Percentiles rank a stretch among this genome's conserved stretches.
These are phyloP conservation scores for Xylaria digitata DNA, from an alignment of 2,329 filamentous ascomycete genomes.

Conservation along the genomic window DNA sequence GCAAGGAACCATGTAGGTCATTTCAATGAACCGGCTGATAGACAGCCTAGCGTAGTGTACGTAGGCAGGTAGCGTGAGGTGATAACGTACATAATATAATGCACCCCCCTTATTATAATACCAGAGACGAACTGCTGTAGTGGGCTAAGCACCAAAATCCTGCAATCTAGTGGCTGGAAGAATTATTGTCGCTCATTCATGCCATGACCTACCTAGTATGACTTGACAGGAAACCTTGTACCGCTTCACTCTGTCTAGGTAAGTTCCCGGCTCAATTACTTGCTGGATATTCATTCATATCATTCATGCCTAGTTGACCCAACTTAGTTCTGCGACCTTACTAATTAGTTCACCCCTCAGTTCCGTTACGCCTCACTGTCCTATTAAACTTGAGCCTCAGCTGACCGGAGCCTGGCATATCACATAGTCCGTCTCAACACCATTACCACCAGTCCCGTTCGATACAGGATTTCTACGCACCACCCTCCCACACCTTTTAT, in stretches of 20 bases:
- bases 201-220: slow-evolving; percentile 29
- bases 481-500: slow-evolving; percentile 15
- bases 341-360: slow-evolving; percentile 31
- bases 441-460: slow-evolving; percentile 4
- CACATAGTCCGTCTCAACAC: slow-evolving; percentile 20
- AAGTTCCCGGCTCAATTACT: slow-evolving; percentile 32
- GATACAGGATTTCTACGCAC: slow-evolving; percentile 11
- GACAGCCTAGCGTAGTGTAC: neutral
- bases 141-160: slow-evolving; percentile 41
- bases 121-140: slow-evolving; percentile 34
- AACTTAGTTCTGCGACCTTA: slow-evolving; percentile 19
- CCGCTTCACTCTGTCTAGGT: slow-evolving; percentile 24
- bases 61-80: no score
- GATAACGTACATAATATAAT: slow-evolving; percentile 14
- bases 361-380: slow-evolving; percentile 31
- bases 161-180: slow-evolving; percentile 49
- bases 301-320: slow-evolving; percentile 18
- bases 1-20: slow-evolving; percentile 18
- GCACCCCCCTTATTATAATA: slow-evolving; percentile 25
- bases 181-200: slow-evolving; percentile 46
- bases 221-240: slow-evolving; percentile 35
- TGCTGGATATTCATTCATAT: slow-evolving; percentile 5
- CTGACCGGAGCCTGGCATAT: slow-evolving; percentile 34
- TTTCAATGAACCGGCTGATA: no score
- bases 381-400: slow-evolving; percentile 39